phyloP scores from a whole-genome alignment of 1,139 yeast species.

The Sugiyamaella neomexicana region DNA sequence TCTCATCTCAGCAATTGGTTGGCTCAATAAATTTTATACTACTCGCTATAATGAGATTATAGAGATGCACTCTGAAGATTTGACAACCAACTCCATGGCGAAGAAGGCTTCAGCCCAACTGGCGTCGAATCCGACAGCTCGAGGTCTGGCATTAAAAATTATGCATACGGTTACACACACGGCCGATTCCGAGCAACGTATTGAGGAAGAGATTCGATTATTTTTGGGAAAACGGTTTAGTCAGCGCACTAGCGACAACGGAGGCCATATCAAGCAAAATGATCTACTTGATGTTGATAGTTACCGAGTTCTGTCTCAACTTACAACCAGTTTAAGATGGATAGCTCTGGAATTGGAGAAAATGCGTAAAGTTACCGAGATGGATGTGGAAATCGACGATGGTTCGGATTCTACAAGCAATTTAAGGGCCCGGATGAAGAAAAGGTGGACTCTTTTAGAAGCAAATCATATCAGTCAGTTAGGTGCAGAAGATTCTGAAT shows the following conservation, averaged over 20 bases:
- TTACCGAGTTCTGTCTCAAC: constrained; percentile 29
- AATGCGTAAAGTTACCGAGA: constrained; percentile 28
- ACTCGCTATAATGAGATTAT: constrained; percentile 27
- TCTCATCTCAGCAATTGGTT: constrained; percentile 33
- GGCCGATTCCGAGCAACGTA: constrained; percentile 16
- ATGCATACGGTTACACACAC: constrained; percentile 7
- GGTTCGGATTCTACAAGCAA: constrained; percentile 16
- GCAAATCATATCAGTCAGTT: constrained; percentile 25
- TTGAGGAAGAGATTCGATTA: constrained; percentile 24
- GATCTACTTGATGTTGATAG: constrained; percentile 32
- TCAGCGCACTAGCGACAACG: constrained; percentile 14
- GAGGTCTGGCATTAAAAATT: constrained; percentile 9
- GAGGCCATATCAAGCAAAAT: constrained; percentile 15
- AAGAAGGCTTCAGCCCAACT: constrained; percentile 23
- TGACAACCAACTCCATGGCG: constrained; percentile 4
- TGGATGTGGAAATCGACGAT: constrained; percentile 16
- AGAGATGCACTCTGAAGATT: constrained; percentile 26
- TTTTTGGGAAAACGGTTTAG: constrained; percentile 24
- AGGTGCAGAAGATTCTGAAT: constrained; percentile 21
- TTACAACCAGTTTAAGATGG: constrained; percentile 35
- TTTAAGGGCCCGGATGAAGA: constrained; percentile 31
- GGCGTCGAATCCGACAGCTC: constrained; percentile 20
- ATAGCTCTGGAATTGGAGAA: constrained; percentile 27
- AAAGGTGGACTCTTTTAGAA: constrained; percentile 38
- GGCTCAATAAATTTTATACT: constrained; percentile 27